phyloP scores from a whole-genome alignment of 495 filamentous ascomycete species.

The Penicillium arizonense region DNA sequence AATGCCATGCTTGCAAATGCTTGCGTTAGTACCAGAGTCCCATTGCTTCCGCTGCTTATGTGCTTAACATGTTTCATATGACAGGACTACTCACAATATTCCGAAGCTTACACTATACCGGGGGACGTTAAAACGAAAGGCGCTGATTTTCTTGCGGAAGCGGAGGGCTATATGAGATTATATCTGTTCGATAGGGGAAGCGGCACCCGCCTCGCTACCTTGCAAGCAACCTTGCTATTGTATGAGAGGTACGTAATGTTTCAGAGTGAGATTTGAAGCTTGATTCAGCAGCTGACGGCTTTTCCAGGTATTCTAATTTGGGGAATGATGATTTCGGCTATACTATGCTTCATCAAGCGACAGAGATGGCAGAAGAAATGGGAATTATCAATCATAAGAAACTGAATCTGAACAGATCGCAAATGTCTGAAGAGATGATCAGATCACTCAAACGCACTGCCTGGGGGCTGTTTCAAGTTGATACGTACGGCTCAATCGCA shows the following conservation, averaged over 20 bases:
- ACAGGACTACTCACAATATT: constrained; percentile 31
- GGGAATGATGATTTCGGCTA: constrained; percentile 30
- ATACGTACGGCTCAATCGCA: constrained; percentile 22
- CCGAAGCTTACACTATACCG: constrained; percentile 25
- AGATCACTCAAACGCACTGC: constrained; percentile 25
- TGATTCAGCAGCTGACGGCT: neutral
- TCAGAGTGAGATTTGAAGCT: neutral
- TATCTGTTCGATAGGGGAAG: constrained; percentile 18
- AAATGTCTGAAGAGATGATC: constrained; percentile 25
- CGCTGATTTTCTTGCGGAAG: constrained; percentile 29
- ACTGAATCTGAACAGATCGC: constrained; percentile 1
- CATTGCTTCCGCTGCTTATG: neutral
- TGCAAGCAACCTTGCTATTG: constrained; percentile 31
- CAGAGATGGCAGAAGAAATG: constrained; percentile 29
- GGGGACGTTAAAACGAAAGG: constrained; percentile 31
- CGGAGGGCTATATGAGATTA: constrained; percentile 21
- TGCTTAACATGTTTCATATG: neutral
- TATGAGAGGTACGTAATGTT: constrained; percentile 26
- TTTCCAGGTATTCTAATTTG: constrained; percentile 28
- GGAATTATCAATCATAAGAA: constrained; percentile 19
- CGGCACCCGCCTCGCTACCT: constrained; percentile 21
- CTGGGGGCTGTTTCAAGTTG: constrained; percentile 35
- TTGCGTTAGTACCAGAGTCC: constrained; percentile 17
- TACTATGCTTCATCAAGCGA: constrained; percentile 29
- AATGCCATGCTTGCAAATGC: constrained; percentile 44